Evolutionary conservation across 441 rosid genomes (phyloP).

Genomic region (Arabidopsis hybrid): DNA sequence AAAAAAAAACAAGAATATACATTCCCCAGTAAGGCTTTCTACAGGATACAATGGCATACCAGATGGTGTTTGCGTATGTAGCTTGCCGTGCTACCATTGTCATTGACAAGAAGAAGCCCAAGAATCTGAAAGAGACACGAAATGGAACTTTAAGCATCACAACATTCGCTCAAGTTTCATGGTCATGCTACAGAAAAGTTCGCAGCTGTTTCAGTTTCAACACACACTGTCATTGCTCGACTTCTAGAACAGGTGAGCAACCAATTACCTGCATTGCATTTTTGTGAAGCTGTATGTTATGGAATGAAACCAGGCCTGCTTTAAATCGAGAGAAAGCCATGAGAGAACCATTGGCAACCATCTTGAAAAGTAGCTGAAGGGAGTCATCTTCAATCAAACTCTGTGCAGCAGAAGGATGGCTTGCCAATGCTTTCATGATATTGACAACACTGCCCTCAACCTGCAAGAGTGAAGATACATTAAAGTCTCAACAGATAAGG

Average conservation of each 20-base stretch:
- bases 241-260: constrained; percentile 30
- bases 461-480: constrained; percentile 52
- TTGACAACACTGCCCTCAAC: constrained; percentile 91
- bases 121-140: constrained; percentile 69
- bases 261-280: constrained; percentile 94
- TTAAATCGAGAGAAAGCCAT: constrained; percentile 70
- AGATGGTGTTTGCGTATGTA: constrained; percentile 94
- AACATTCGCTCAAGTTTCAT: constrained; percentile 20
- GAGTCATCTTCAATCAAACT: constrained; percentile 98
- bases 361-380: constrained; percentile 82
- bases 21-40: constrained; percentile 30
- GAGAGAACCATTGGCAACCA: constrained; percentile 84
- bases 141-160: constrained; percentile 36
- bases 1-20: constrained; percentile 20
- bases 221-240: not conserved
- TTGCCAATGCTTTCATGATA: constrained; percentile 95
- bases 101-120: constrained; percentile 94
- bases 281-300: constrained; percentile 91
- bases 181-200: constrained; percentile 17
- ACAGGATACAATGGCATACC: constrained; percentile 61
- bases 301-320: constrained; percentile 83
- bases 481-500: constrained; percentile 18
- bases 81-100: constrained; percentile 94
- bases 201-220: not conserved
- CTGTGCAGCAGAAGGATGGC: constrained; percentile 94